Evolutionary conservation across 2,329 filamentous ascomycete species (phyloP), one percentile per base, ranked within the genome.

Genomic region (Exophiala dermatitidis): DNA sequence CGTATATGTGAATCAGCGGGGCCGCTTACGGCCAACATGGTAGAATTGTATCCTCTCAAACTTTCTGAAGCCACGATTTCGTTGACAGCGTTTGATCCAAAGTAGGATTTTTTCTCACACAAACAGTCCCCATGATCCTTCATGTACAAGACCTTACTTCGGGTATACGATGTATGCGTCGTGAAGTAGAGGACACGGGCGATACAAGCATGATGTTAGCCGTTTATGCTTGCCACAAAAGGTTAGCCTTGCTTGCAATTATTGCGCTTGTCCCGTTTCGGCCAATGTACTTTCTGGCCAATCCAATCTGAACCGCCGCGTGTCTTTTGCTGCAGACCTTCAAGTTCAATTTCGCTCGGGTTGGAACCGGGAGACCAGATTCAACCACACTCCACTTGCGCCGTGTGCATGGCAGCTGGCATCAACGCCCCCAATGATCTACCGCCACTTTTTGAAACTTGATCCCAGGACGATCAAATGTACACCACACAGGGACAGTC

Each of bases 41-140:
- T 71, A 66, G 81, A 84, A 40, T 63, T 62, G 52, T 73, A 74
- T 19, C 19, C 19, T 19, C 19, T 19, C 19, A 19, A 19, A 19
- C 19, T 19, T 19, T 19, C 19, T 19, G 19, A 19, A 19, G 19
- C 19, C 19, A 19, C 19, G 19, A 19, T 19, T 19, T 19, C 19
- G 19, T 19, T 2, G 19, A 19, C 19, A 19, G 19, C 19, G 19
- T 19, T 19, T 19, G 19, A 19, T 19, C 19, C 19, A 19, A 19
- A 1, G 19, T 19, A 19, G 19, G 19, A 2, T 19, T 19, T 19
- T 19, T 2, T 19, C 19, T 19, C 19, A 19, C 19, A 19, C 19
- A 19, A 19, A 19, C 19, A 19, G 19, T 19, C 19, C 1, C 19
- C 19, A 19, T 19, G 19, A 19, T 19, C 19, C 19, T 19, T 19